Percentiles rank a stretch among this genome's conserved stretches.
Evolutionary conservation across 768 basidiomycete genomes (phyloP).

Genomic region (Dioszegia hungarica): DNA sequence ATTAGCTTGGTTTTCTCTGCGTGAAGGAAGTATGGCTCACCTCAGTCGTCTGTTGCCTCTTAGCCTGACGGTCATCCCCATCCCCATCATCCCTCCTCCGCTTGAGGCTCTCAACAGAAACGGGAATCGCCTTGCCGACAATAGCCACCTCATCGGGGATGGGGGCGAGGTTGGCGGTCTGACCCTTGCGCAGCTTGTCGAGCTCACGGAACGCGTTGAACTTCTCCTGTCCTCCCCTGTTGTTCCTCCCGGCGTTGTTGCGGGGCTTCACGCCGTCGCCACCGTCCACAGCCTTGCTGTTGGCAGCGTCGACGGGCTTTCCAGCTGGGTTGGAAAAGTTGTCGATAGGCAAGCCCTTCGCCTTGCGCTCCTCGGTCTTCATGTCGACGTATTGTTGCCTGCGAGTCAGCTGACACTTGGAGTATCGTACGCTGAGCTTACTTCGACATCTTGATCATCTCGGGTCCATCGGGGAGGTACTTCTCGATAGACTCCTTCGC

Average conservation of each 20-base stretch:
- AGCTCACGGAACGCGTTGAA: slow-evolving; percentile 50
- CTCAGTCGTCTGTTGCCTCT: slow-evolving; percentile 19
- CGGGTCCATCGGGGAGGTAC: slow-evolving; percentile 61
- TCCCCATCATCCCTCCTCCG: slow-evolving; percentile 37
- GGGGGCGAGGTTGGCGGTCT: slow-evolving; percentile 25
- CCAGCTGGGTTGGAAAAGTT: slow-evolving; percentile 27
- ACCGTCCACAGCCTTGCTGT: neutral
- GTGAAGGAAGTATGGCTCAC: slow-evolving; percentile 2
- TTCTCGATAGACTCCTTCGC: slow-evolving; percentile 73
- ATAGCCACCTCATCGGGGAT: slow-evolving; percentile 26
- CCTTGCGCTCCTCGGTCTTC: slow-evolving; percentile 73
- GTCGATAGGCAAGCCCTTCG: slow-evolving; percentile 61
- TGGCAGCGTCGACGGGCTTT: neutral
- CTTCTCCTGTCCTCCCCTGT: too few species aligned
- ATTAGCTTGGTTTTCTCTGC: neutral
- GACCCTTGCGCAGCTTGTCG: slow-evolving; percentile 38
- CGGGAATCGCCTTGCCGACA: slow-evolving; percentile 27
- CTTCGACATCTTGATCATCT: slow-evolving; percentile 85
- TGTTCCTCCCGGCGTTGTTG: neutral
- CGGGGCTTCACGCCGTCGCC: neutral
- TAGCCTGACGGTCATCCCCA: slow-evolving; percentile 25
- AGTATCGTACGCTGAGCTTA: slow-evolving; percentile 48
- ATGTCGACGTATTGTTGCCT: slow-evolving; percentile 86
- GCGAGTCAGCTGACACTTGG: neutral
- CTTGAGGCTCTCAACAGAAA: slow-evolving; percentile 9